A percentile compares a stretch with the other conserved stretches of the same genome.
Evolutionary conservation across 2,329 filamentous ascomycete species (phyloP).

Genomic region (Colletotrichum sp.): DNA sequence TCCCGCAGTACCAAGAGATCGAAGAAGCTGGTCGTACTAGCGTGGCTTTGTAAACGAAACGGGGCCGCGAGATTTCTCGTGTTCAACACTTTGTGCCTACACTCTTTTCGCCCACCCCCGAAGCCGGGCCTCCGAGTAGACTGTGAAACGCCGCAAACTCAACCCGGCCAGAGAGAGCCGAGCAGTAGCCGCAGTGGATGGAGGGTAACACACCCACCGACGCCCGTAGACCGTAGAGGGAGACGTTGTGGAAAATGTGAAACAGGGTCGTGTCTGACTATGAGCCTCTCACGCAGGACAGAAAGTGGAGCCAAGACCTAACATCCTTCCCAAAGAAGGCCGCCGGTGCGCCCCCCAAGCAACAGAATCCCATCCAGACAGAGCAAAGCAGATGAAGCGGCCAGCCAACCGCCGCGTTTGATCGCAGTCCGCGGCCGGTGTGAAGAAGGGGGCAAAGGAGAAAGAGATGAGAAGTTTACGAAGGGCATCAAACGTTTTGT

Average conservation of each 20-base stretch:
- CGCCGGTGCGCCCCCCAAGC: not conserved
- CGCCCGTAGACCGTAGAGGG: not conserved
- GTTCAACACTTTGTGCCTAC: not conserved
- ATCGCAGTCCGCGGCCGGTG: not conserved
- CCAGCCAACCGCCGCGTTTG: not conserved
- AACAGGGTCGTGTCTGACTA: slow-evolving; percentile 17
- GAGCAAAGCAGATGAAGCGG: not conserved
- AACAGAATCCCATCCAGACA: not conserved
- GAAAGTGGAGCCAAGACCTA: slow-evolving; percentile 11
- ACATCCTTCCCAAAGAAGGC: not conserved
- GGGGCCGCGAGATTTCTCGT: not conserved
- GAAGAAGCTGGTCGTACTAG: not conserved
- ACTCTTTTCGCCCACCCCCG: not conserved
- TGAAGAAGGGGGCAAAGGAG: not conserved
- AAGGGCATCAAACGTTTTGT: not conserved
- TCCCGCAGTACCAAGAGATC: not conserved
- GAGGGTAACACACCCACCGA: not conserved
- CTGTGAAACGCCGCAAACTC: slow-evolving; percentile 9
- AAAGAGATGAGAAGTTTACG: not conserved
- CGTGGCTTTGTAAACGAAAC: slow-evolving; percentile 10
- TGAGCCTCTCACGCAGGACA: slow-evolving; percentile 14
- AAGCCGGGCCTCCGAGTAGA: not conserved
- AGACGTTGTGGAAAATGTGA: slow-evolving; percentile 11
- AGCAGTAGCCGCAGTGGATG: not conserved
- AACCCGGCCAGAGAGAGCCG: not conserved